Base-by-base conservation (phyloP, 2,329 filamentous ascomycete species). In the Salinomyces thailandicus region DNA sequence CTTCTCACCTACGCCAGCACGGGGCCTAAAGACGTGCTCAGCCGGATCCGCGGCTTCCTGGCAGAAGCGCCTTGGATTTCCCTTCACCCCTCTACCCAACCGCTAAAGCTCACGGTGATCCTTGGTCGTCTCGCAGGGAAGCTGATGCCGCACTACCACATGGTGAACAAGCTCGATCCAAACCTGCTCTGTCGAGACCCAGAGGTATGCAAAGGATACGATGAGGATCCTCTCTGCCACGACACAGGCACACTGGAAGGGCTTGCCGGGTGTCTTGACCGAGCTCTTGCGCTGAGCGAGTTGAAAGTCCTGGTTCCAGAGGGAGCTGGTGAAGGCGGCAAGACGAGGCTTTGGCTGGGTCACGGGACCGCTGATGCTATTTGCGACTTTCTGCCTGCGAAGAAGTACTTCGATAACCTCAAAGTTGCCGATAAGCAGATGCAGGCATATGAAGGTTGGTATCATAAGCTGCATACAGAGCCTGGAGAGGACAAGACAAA, bases 231-330 rank as follows among this genome's bases (percentile, higher is more conserved):
- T 33, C 66, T 94, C 35, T 77, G 79, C 59, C 86, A 94, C 61
- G 72, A 89, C 58, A 89, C 77, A 2, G 87, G 85, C 22, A 94
- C 87, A 5, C 68, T 93, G n/a, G 79, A 87, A 58, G 83, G 83
- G 1, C 58, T 94, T 20, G 72, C 81, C 0, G 79, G 75, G 0
- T 71, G 94, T 71, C 63, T 95, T 45, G 84, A 93, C 56, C 73
- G 87, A 17, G 79, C 79, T 1, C 62, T 62, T 4, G 68, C 67
- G 36, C 61, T 93, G 42, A 62, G 73, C 4, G 62, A 58, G 5
- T 80, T 78, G 2, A 68, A 64, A 34, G 60, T 76, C 18, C 62
- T 55, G 42, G 48, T 64, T 22, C 48, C 51, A 4, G 63, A 66
- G 7, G 57, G 57, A 18, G 56, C 52, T 14, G 62, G 63, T n/a